Conservation (phyloP, 176 grass and related monocot genomes). For the Secale cereale region DNA sequence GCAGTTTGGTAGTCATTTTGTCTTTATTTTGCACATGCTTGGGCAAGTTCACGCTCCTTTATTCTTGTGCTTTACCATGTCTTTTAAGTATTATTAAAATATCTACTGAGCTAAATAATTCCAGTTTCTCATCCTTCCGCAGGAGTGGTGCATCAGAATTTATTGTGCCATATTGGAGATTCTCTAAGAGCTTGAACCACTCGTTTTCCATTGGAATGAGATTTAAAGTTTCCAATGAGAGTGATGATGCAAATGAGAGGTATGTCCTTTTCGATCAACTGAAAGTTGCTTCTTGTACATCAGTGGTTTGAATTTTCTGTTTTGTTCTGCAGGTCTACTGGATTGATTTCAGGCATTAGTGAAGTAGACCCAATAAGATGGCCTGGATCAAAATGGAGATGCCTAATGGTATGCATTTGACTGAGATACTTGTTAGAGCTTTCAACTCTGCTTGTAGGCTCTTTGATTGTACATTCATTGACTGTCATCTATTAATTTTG, state of each 20-base stretch:
- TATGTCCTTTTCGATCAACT: constrained; percentile 24
- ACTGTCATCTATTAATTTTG: neutral
- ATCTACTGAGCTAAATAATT: constrained; percentile 15
- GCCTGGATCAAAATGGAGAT: constrained; percentile 98
- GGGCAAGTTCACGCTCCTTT: neutral
- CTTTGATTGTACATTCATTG: neutral
- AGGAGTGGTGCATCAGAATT: constrained; percentile 81
- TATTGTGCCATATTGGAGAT: constrained; percentile 74
- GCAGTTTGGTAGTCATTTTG: neutral
- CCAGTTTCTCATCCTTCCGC: neutral
- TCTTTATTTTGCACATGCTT: too few relatives aligned
- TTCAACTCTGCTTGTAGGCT: neutral
- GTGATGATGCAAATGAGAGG: constrained; percentile 85
- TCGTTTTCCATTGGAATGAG: constrained; percentile 68
- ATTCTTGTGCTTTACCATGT: neutral
- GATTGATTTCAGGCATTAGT: constrained; percentile 74
- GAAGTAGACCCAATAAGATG: constrained; percentile 71
- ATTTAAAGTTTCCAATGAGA: constrained; percentile 70
- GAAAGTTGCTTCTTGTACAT: neutral
- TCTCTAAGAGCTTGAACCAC: constrained; percentile 53
- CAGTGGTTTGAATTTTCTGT: constrained; percentile 8
- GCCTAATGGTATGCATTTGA: constrained; percentile 63
- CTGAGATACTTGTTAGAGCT: neutral
- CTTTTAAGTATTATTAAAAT: neutral
- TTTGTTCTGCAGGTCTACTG: constrained; percentile 62